phyloP scores from a whole-genome alignment of 129 eudicot species.

The Chrysanthemum seticuspe region DNA sequence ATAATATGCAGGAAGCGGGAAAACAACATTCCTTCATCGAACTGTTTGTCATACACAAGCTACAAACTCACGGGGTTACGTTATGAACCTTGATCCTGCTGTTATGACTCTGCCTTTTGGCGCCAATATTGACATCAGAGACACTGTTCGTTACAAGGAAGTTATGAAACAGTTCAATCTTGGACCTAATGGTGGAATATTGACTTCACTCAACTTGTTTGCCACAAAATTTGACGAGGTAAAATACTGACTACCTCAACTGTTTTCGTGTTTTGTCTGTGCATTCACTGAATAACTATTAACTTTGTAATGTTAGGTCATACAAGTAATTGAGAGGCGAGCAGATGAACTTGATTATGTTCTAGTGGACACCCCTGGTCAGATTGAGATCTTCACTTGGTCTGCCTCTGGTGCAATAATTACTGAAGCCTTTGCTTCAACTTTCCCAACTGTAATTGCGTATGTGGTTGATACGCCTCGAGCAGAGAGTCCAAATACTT shows the following conservation, averaged over 20 bases:
- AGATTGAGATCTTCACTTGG: constrained; percentile 98
- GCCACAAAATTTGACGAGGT: constrained; percentile 98
- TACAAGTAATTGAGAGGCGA: constrained; percentile 71
- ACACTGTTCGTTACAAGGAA: constrained; percentile 91
- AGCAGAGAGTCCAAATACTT: constrained; percentile 73
- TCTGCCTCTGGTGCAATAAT: constrained; percentile 97
- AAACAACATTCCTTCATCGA: constrained; percentile 84
- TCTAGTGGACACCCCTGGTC: constrained; percentile 98
- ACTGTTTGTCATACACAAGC: constrained; percentile 80
- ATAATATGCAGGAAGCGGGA: constrained; percentile 73
- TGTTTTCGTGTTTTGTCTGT: not conserved
- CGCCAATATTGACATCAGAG: constrained; percentile 96
- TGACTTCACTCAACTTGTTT: constrained; percentile 90
- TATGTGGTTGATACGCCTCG: constrained; percentile 98
- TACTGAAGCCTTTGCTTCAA: constrained; percentile 94
- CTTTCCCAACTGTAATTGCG: constrained; percentile 82
- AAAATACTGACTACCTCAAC: not conserved
- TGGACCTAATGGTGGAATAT: constrained; percentile 92
- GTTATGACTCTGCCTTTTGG: constrained; percentile 91
- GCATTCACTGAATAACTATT: not conserved
- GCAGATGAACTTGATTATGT: constrained; percentile 97
- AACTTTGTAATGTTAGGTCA: constrained; percentile 45
- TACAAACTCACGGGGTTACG: constrained; percentile 66
- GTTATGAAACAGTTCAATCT: constrained; percentile 96
- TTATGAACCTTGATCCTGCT: constrained; percentile 95